phyloP scores from a whole-genome alignment of 345 rosid genomes.

The Lumnitzera littorea region DNA sequence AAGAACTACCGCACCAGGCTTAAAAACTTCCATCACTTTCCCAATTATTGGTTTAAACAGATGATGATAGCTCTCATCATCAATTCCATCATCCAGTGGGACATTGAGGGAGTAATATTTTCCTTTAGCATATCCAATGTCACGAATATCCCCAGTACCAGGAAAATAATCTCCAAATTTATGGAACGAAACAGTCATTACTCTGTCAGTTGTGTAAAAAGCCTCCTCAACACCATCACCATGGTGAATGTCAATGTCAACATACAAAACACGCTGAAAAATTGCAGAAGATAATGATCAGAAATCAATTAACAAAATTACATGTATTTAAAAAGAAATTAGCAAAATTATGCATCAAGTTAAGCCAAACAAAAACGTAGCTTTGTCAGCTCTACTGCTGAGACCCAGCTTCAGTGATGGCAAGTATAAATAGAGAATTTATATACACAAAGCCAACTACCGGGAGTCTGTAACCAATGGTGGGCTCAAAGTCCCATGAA shows the following conservation, averaged over 20 bases:
- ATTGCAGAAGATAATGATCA: not conserved
- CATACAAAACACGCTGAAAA: constrained; percentile 55
- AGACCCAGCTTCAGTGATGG: too few species aligned
- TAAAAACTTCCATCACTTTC: constrained; percentile 59
- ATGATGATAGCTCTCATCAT: constrained; percentile 62
- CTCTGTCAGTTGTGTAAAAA: constrained; percentile 62
- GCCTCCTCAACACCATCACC: constrained; percentile 73
- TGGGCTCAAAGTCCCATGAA: too few species aligned
- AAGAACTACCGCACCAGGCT: constrained; percentile 58
- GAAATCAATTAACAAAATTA: not conserved
- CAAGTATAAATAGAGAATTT: too few species aligned
- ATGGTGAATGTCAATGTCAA: constrained; percentile 63
- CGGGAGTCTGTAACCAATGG: too few species aligned
- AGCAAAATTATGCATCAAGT: too few species aligned
- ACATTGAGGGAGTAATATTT: constrained; percentile 62
- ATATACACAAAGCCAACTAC: too few species aligned
- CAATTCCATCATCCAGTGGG: constrained; percentile 63
- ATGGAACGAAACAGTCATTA: constrained; percentile 67
- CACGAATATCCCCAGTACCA: constrained; percentile 61
- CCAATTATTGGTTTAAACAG: constrained; percentile 53
- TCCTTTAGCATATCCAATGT: constrained; percentile 45
- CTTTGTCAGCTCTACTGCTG: too few species aligned
- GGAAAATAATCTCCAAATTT: constrained; percentile 66
- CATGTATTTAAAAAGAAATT: not conserved
- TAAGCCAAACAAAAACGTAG: too few species aligned